Evolutionary conservation across 2,329 filamentous ascomycete species (phyloP).

Genomic region (Colletotrichum karsti): DNA sequence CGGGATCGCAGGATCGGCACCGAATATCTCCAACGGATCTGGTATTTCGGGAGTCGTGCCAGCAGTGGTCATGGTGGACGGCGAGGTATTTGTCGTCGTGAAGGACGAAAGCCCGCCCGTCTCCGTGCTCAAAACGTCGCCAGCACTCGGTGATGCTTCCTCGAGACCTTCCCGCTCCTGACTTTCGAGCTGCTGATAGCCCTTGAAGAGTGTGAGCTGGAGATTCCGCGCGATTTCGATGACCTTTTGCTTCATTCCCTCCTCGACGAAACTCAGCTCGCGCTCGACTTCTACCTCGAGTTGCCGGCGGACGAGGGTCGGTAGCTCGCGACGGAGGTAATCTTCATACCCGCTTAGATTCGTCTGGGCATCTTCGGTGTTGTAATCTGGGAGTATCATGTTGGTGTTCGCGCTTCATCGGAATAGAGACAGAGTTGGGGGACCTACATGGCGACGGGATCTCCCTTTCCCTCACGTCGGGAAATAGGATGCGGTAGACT

Average conservation of each 20-base stretch:
- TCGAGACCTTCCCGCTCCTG: background rate
- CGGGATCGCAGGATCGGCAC: background rate
- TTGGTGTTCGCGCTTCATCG: background rate
- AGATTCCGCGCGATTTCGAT: conserved; percentile 33
- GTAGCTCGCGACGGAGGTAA: conserved; percentile 42
- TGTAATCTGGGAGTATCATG: conserved; percentile 40
- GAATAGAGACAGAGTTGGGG: accelerated
- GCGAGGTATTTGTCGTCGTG: conserved; percentile 1
- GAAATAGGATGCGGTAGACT: conserved; percentile 46
- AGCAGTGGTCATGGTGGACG: conserved; percentile 16
- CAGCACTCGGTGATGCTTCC: background rate
- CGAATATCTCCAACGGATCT: conserved; percentile 19
- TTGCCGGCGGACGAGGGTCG: conserved; percentile 39
- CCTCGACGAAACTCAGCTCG: conserved; percentile 35
- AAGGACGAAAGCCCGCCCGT: background rate
- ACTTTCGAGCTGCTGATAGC: conserved; percentile 24
- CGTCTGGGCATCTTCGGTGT: conserved; percentile 33
- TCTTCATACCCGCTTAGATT: conserved; percentile 35
- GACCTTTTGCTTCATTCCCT: conserved; percentile 33
- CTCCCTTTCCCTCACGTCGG: conserved; percentile 34
- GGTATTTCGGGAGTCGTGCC: conserved; percentile 19
- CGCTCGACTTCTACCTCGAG: conserved; percentile 38
- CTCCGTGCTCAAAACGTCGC: background rate
- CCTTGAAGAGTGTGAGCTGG: conserved; percentile 32
- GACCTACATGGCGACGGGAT: conserved; percentile 28